Evolutionary conservation across 83 land plant species (phyloP).

Genomic region (Isoetes engelmannii): DNA sequence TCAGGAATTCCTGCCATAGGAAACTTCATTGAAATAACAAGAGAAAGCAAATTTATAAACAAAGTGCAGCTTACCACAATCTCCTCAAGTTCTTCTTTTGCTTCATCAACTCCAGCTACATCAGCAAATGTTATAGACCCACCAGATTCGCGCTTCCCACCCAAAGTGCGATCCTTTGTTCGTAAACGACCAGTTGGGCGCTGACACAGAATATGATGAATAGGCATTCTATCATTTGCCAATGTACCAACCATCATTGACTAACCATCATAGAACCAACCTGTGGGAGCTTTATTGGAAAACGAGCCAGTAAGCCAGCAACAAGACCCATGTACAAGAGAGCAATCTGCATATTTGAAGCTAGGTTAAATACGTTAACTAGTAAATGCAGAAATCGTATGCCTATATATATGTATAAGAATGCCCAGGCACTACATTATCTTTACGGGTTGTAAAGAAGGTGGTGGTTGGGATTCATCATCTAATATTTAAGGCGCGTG

Average conservation of each 20-base stretch:
- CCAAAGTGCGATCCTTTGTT: constrained; percentile 52
- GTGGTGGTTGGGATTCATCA: too few relatives aligned
- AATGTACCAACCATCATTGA: background rate
- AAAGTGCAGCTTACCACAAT: constrained; percentile 62
- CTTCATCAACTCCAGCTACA: constrained; percentile 99
- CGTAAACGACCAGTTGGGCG: constrained; percentile 80
- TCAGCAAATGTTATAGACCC: constrained; percentile 80
- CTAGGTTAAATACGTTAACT: too few relatives aligned
- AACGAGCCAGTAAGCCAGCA: constrained; percentile 76
- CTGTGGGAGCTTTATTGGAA: constrained; percentile 82
- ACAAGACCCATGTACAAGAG: constrained; percentile 79
- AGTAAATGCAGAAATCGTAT: too few relatives aligned
- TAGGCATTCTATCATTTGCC: background rate
- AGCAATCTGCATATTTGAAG: constrained; percentile 48
- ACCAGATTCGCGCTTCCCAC: constrained; percentile 66
- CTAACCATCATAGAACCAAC: constrained; percentile 22
- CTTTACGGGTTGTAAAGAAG: too few relatives aligned
- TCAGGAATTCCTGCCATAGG: constrained; percentile 67
- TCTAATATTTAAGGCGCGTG: too few relatives aligned
- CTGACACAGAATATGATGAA: constrained; percentile 24
- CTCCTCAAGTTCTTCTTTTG: constrained; percentile 98
- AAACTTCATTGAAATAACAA: background rate
- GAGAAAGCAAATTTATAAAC: background rate
- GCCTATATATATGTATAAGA: too few relatives aligned
- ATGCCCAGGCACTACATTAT: too few relatives aligned